phyloP scores from a whole-genome alignment of 2,329 filamentous ascomycete species.

The Aureobasidium subglaciale region DNA sequence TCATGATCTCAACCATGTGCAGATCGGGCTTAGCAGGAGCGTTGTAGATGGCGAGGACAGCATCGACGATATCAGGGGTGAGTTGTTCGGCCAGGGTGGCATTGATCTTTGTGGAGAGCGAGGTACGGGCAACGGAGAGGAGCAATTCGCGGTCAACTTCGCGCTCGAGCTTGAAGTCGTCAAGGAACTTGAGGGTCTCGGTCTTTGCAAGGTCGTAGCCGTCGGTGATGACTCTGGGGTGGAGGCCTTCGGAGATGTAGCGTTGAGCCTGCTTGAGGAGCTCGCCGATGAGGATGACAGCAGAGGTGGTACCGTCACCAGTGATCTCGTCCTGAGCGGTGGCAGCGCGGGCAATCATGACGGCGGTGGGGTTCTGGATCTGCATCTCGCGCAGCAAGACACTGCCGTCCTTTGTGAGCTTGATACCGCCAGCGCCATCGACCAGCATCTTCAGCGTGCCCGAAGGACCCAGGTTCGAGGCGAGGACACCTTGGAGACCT shows the following conservation, averaged over 20 bases:
- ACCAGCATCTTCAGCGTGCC: slow-evolving; percentile 93
- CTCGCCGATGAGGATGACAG: slow-evolving; percentile 91
- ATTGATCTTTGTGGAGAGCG: slow-evolving; percentile 92
- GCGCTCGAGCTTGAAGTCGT: slow-evolving; percentile 81
- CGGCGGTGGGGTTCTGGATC: slow-evolving; percentile 97
- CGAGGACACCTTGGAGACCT: slow-evolving; percentile 69
- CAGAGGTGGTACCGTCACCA: slow-evolving; percentile 94
- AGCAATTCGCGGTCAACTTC: slow-evolving; percentile 91
- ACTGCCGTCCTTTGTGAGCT: slow-evolving; percentile 97
- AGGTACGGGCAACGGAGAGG: slow-evolving; percentile 86
- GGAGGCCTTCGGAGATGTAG: slow-evolving; percentile 93
- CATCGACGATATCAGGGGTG: slow-evolving; percentile 91
- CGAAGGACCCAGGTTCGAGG: slow-evolving; percentile 88
- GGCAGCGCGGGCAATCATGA: slow-evolving; percentile 71
- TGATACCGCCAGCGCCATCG: slow-evolving; percentile 68
- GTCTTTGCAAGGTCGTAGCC: slow-evolving; percentile 95
- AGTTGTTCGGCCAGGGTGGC: slow-evolving; percentile 79
- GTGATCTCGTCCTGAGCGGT: slow-evolving; percentile 98
- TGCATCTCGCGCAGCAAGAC: slow-evolving; percentile 72
- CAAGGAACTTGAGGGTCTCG: slow-evolving; percentile 91
- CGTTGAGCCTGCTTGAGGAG: slow-evolving; percentile 95
- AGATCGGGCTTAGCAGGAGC: slow-evolving; percentile 86
- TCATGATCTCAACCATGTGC: slow-evolving; percentile 99
- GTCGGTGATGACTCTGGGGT: slow-evolving; percentile 93
- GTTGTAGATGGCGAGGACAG: slow-evolving; percentile 89